Evolutionary conservation across 306 rosid genomes (phyloP).

Genomic region (Quercus suber): DNA sequence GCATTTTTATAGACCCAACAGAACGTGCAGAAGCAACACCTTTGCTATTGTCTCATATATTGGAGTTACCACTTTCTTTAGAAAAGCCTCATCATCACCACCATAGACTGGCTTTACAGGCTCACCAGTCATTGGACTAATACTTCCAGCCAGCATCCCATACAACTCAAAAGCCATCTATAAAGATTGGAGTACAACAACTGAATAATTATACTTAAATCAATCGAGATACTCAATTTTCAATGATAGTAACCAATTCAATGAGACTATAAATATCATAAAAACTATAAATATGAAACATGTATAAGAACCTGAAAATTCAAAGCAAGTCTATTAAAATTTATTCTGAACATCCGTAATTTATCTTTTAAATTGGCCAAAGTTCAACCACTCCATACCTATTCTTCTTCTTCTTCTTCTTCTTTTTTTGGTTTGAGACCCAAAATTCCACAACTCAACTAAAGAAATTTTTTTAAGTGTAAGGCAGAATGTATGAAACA

Average conservation of each 20-base stretch:
- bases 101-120: constrained; percentile 90
- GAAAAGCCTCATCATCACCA: constrained; percentile 76
- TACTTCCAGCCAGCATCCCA: constrained; percentile 87
- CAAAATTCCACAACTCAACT: neutral
- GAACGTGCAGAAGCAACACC: constrained; percentile 37
- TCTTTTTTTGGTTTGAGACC: neutral
- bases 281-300: neutral
- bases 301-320: neutral
- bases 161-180: constrained; percentile 98
- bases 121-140: constrained; percentile 89
- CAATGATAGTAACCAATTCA: neutral
- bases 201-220: neutral
- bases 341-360: neutral
- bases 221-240: neutral
- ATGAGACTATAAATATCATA: neutral
- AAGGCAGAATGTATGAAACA: neutral
- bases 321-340: neutral
- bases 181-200: constrained; percentile 6
- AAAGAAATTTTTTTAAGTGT: neutral
- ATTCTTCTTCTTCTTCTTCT: neutral
- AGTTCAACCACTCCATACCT: neutral
- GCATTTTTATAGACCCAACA: constrained; percentile 7
- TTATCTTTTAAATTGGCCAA: neutral
- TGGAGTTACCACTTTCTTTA: constrained; percentile 81
- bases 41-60: constrained; percentile 71